Conservation (phyloP, 164 flowering plant genomes). For the Annona cherimola region DNA sequence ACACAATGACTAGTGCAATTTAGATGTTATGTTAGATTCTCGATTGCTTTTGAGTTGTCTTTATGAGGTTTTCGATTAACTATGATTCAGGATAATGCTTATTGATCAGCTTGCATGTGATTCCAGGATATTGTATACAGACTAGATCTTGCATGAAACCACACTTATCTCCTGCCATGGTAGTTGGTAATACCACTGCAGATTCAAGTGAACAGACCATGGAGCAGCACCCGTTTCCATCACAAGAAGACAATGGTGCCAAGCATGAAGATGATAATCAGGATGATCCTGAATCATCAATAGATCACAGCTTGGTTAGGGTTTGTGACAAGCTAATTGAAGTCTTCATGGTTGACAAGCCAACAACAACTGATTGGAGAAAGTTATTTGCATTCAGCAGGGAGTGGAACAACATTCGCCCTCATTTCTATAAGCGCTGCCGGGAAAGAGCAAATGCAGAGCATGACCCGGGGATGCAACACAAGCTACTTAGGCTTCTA, state of each 20-base stretch:
- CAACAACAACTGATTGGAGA: constrained; percentile 89
- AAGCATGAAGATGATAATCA: constrained; percentile 9
- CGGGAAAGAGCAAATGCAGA: constrained; percentile 71
- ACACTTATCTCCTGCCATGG: constrained; percentile 17
- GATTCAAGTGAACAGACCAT: constrained; percentile 22
- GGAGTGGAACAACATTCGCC: constrained; percentile 63
- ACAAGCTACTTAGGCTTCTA: constrained; percentile 53
- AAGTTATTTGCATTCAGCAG: constrained; percentile 72
- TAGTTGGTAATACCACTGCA: constrained; percentile 30
- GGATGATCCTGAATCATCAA: constrained; percentile 18
- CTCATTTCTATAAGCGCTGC: constrained; percentile 69
- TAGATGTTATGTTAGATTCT: neutral
- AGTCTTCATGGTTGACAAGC: constrained; percentile 92
- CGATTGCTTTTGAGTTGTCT: neutral
- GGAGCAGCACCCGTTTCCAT: constrained; percentile 17
- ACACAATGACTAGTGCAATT: too few relatives aligned
- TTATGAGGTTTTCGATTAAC: neutral
- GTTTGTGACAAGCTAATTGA: constrained; percentile 80
- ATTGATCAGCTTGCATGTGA: constrained; percentile 4
- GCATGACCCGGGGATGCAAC: constrained; percentile 70
- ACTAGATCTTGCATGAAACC: constrained; percentile 6
- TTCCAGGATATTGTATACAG: constrained; percentile 13
- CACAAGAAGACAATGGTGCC: constrained; percentile 8
- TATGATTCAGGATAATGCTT: neutral
- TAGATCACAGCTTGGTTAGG: constrained; percentile 47